These are phyloP conservation scores for Fagus crenata DNA, from an alignment of 306 rosid species.

Conservation along the genomic window DNA sequence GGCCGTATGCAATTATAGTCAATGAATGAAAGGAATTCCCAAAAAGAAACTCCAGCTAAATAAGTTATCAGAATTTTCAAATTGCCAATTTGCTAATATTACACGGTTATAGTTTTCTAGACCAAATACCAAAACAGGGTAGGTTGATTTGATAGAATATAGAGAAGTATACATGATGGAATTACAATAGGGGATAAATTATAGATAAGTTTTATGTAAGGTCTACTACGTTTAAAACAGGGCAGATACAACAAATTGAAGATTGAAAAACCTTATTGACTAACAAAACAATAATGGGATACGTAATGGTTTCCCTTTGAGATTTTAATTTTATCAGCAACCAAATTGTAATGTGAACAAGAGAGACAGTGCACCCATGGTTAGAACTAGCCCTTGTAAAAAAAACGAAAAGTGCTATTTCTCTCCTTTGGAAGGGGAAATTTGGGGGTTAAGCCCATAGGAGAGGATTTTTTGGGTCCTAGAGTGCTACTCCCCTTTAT, in stretches of 20 bases:
- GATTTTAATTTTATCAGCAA: neutral
- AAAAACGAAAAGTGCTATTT: neutral
- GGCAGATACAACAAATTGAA: neutral
- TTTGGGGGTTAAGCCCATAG: no score
- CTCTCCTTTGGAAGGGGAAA: neutral
- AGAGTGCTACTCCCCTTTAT: no score
- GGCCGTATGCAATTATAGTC: neutral
- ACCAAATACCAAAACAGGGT: neutral
- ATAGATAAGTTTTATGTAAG: neutral
- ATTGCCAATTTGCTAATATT: neutral
- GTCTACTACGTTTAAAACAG: neutral
- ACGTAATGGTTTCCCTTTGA: neutral
- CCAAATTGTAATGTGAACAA: neutral
- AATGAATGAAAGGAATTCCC: neutral
- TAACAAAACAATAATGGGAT: neutral
- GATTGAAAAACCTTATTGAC: neutral
- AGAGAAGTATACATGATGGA: no score
- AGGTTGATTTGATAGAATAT: neutral
- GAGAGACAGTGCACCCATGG: neutral
- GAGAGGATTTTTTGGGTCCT: no score
- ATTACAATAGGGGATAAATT: neutral
- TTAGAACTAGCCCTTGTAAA: neutral
- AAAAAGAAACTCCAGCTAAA: neutral
- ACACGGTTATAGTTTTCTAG: neutral
- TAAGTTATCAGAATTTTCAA: neutral